Evolutionary conservation across 306 rosid genomes (phyloP).

Genomic region (Cicer cuneatum): DNA sequence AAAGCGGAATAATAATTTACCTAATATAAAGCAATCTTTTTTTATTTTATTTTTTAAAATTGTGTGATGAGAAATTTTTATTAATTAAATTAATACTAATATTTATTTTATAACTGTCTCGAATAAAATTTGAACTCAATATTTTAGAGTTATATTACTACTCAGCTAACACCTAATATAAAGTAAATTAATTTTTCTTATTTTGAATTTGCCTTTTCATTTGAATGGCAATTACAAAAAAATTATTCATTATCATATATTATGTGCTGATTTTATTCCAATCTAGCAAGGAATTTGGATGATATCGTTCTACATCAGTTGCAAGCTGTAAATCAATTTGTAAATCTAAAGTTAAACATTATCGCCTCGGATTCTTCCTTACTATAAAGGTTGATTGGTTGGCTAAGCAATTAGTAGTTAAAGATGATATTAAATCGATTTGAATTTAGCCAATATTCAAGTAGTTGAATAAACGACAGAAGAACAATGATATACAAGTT

Average conservation of each 20-base stretch:
- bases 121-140: no score
- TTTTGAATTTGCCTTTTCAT: constrained; percentile 36
- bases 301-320: constrained; percentile 47
- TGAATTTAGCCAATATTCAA: no score
- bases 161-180: constrained; percentile 45
- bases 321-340: constrained; percentile 39
- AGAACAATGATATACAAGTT: no score
- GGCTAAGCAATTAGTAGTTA: constrained; percentile 36
- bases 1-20: constrained; percentile 61
- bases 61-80: no score
- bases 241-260: constrained; percentile 14
- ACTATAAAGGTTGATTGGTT: constrained; percentile 46
- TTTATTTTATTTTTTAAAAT: no score
- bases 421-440: background rate
- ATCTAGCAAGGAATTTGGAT: constrained; percentile 37
- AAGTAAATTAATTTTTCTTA: constrained; percentile 25
- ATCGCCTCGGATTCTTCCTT: constrained; percentile 67
- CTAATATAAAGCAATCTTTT: constrained; percentile 47
- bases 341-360: constrained; percentile 49
- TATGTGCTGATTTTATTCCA: constrained; percentile 23
- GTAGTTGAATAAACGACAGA: no score
- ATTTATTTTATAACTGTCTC: no score
- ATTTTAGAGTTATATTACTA: no score
- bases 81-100: no score
- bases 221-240: constrained; percentile 9